Evolutionary conservation across 257 asterid species (phyloP), one percentile per base, ranked within the genome.

Genomic region (Solanum sejunctum): DNA sequence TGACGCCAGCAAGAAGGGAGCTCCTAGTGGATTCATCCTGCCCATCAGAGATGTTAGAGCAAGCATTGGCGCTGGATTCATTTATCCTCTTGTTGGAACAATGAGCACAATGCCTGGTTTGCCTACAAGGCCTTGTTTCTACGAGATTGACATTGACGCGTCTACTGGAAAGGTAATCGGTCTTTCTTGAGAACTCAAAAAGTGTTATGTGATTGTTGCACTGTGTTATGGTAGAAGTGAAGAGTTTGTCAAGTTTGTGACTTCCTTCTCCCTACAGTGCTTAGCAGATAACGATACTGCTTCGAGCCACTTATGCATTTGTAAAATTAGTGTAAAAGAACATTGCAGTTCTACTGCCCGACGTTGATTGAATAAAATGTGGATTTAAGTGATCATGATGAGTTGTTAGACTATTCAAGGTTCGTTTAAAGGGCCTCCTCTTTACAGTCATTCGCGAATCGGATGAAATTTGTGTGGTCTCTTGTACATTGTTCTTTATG

Each of bases 101-200:
- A 97, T 95, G 99, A 95, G 98, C 86, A 97, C 99, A 10, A 97
- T 97, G 99, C 99, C 99, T 39, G 99, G 99, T 63, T 92, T 97
- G 26, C 98, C 98, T 1, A 97, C 99, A 20, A 88, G 99, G 89
- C 99, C 99, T 86, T 93, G 98, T 95, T 97, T 97, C 83, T 97
- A 95, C 13, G 98, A 95, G 84, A 95, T 95, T 61, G 98, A 97
- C 89, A 86, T 97, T 12, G 99, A 97, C 83, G 92, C 98, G 0
- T 41, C 93, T 66, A 95, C 98, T 1, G 98, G 98, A 85, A 90
- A 86, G 85, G 97, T 97, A 54, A 89, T 94, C 45, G 99, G 99
- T 78, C 98, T 97, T 80, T 97, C 99, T 89, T 97, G 93, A 96
- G 81, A 45, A 23, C 43, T 36, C 11, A 16, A 69, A 36, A 70